Evolutionary conservation across 805 yeast genomes (phyloP), one percentile per base, ranked within the genome.

Genomic region (Suhomyces sp.): DNA sequence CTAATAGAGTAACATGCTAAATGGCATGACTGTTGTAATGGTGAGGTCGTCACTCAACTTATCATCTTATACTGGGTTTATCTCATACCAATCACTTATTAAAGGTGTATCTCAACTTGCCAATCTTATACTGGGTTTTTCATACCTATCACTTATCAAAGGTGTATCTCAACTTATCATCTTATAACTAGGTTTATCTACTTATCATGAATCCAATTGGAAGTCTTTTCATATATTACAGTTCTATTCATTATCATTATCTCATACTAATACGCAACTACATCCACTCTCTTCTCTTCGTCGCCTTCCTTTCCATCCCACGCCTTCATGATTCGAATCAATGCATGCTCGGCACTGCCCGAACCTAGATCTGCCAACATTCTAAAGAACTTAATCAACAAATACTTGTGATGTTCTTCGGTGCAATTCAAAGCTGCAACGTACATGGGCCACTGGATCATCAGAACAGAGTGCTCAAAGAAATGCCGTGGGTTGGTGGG

Each of bases 361-460:
- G 83, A 74, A 1, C 85, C 84, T 36, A 77, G 60, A 7, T 68
- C 67, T 8, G 66, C 66, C 27, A 75, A 62, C 33, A 74, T 55
- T 7, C 66, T 59, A 56, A 83, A 82, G 53, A 79, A 77, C 48
- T 66, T 70, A 47, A 70, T 70, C 12, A 77, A 72, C 22, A 70
- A 54, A 3, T 55, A 53, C 53, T 73, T 70, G 53, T 80, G 74
- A 8, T 64, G 64, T 4, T 64, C 67, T 1, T 69, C 58, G 1
- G 64, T 59, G 54, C 79, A 74, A 54, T 78, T 76, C 49, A 73
- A 46, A 0, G 86, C 88, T 1, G 82, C 80, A 12, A 76, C 71
- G 47, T 74, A 66, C 70, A 82, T 69, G 0, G 86, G 81, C 81
- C 85, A 78, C 60, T 83, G 87, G 23, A 81, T 62, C 74, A 82